A percentile compares a stretch with the other conserved stretches of the same genome.
These are phyloP conservation scores for Agaricus sinodeliciosus DNA, from an alignment of 768 basidiomycete genomes.

Conservation along the genomic window DNA sequence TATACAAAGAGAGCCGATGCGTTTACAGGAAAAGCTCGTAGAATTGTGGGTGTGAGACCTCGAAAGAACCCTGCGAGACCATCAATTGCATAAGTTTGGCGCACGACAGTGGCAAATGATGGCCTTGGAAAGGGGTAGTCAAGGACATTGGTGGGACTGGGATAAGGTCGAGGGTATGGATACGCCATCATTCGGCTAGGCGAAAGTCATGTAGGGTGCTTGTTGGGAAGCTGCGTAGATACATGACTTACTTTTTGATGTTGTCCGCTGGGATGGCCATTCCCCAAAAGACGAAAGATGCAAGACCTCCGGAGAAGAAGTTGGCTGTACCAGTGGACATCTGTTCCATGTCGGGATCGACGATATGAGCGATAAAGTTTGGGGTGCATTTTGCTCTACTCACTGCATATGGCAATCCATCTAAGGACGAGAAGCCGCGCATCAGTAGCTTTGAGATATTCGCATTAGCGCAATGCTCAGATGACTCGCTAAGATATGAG, in stretches of 20 bases:
- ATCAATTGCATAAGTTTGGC: conserved; percentile 45
- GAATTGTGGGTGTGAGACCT: conserved; percentile 59
- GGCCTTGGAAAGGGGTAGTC: conserved; percentile 24
- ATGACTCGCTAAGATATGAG: conserved; percentile 5
- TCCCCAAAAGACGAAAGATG: conserved; percentile 58
- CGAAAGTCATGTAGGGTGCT: conserved; percentile 5
- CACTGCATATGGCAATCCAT: conserved; percentile 59
- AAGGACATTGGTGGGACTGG: conserved; percentile 21
- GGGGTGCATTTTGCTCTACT: conserved; percentile 9
- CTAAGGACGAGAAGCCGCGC: conserved; percentile 47
- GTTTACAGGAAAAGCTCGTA: conserved; percentile 76
- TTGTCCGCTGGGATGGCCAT: conserved; percentile 75
- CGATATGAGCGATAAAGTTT: not conserved
- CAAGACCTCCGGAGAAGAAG: conserved; percentile 60
- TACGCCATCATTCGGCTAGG: conserved; percentile 60
- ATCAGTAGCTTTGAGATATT: conserved; percentile 41
- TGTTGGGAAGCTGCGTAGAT: conserved; percentile 1
- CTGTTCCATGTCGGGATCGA: conserved; percentile 22
- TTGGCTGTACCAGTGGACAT: conserved; percentile 55
- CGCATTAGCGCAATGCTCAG: conserved; percentile 13
- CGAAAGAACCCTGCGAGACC: conserved; percentile 55
- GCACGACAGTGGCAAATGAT: conserved; percentile 43
- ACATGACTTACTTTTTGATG: conserved; percentile 62
- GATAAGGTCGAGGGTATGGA: conserved; percentile 40
- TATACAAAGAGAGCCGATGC: conserved; percentile 76